Evolutionary conservation across 2,329 filamentous ascomycete species (phyloP), one percentile per base, ranked within the genome.

Genomic region (Paecilomyces sp.): DNA sequence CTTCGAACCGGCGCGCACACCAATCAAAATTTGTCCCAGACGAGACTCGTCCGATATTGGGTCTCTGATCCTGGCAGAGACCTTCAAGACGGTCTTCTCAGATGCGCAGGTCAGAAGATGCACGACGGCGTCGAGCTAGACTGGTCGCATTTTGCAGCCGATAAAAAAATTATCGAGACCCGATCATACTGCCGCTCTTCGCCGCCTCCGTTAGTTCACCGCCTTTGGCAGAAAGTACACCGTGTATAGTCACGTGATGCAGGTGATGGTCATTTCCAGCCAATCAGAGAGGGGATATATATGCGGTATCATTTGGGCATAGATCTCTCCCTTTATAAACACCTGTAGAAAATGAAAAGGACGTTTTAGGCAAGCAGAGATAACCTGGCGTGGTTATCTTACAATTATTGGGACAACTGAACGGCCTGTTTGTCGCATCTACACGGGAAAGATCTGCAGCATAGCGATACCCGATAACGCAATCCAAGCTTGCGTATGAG

Each of bases 101-200:
- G 4, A n/a, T 47, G n/a, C 6, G 7, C 41, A 8, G 18, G 41
- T 47, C 41, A 22, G 8, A 47, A 47, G n/a, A 47, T 47, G 41
- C 36, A 47, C 36, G 7, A 15, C 36, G 15, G 15, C 41, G n/a
- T 47, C 41, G 41, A 47, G 15, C 41, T 47, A n/a, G 41, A 18
- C 41, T 47, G 3, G 41, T 47, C 41, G 41, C 41, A 47, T 22
- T 47, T 47, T n/a, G 9, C 41, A 6, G 6, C 15, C 41, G 41
- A 22, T 15, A 47, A 52, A 61, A 60, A 60, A 54, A 57, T 52
- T 57, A 51, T 54, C 59, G 70, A 65, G 70, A 69, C 66, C 61
- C 67, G 68, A 13, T 6, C 15, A 52, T 57, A 70, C 59, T 74
- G 72, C 68, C 64, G 3, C 22, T 12, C 1, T 31, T 57, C 55